Evolutionary conservation across 148 eudicot genomes (phyloP).

Genomic region (Silene uniflora): DNA sequence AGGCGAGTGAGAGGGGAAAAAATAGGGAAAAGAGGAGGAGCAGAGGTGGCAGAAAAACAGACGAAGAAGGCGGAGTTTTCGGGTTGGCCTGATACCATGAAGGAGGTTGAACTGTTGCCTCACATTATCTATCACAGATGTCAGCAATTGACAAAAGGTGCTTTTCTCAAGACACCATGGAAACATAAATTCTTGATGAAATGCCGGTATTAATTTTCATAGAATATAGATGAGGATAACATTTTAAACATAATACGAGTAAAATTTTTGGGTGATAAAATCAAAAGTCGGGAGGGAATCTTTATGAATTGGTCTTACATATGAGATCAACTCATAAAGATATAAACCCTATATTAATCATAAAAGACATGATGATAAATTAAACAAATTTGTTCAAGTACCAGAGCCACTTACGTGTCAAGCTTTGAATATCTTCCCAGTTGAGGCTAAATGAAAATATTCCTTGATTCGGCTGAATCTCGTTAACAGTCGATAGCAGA

Average conservation of each 20-base stretch:
- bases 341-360: not conserved
- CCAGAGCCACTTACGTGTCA: slow-evolving; percentile 56
- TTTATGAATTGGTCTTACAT: too few species aligned
- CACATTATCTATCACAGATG: too few species aligned
- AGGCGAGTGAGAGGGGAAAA: too few species aligned
- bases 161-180: too few species aligned
- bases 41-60: too few species aligned
- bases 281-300: too few species aligned
- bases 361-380: not conserved
- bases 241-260: not conserved
- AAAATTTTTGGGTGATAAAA: too few species aligned
- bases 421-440: slow-evolving; percentile 61
- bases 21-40: too few species aligned
- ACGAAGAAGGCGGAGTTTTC: too few species aligned
- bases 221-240: not conserved
- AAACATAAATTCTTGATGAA: not conserved
- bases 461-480: slow-evolving; percentile 48
- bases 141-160: too few species aligned
- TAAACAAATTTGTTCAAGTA: not conserved
- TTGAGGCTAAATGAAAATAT: slow-evolving; percentile 66
- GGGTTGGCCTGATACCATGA: too few species aligned
- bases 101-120: too few species aligned
- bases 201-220: not conserved
- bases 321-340: not conserved
- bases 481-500: slow-evolving; percentile 33